Evolutionary conservation across 2,329 filamentous ascomycete species (phyloP).

Genomic region (Alternaria brassicae): DNA sequence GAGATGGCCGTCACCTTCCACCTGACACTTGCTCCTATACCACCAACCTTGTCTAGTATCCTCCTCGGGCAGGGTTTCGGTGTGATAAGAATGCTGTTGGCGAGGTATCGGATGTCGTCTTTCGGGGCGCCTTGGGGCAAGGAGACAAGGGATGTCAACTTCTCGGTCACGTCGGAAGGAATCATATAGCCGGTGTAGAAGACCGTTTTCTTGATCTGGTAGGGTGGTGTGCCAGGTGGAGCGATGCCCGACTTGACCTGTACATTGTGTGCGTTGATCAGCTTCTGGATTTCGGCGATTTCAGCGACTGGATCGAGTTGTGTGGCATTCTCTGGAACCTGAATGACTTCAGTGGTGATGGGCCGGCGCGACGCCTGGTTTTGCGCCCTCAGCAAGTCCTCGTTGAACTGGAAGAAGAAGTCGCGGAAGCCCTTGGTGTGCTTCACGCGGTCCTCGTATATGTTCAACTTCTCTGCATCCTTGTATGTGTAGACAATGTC

Average conservation of each 20-base stretch:
- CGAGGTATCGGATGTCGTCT: conserved; percentile 79
- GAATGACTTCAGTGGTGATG: conserved; percentile 80
- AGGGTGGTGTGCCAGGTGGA: conserved; percentile 55
- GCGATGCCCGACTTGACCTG: conserved; percentile 58
- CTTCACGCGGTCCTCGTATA: conserved; percentile 69
- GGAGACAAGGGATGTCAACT: conserved; percentile 72
- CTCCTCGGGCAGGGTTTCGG: conserved; percentile 74
- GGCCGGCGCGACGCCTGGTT: conserved; percentile 64
- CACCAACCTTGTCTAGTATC: conserved; percentile 83
- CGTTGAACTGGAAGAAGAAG: conserved; percentile 82
- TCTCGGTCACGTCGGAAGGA: conserved; percentile 71
- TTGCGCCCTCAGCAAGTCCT: conserved; percentile 55
- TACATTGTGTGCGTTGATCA: conserved; percentile 87
- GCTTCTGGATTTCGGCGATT: conserved; percentile 82
- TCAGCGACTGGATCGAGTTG: conserved; percentile 80
- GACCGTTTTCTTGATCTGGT: conserved; percentile 84
- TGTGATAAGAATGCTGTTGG: conserved; percentile 90
- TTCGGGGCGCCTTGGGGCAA: conserved; percentile 69
- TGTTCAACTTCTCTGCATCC: conserved; percentile 77
- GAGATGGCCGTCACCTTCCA: conserved; percentile 85
- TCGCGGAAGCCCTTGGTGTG: conserved; percentile 82
- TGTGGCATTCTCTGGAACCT: conserved; percentile 78
- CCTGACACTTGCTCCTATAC: conserved; percentile 79
- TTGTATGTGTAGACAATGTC: conserved; percentile 86
- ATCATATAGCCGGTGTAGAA: conserved; percentile 95